Evolutionary conservation across 345 rosid genomes (phyloP).

Genomic region (Dipteronia sinensis): DNA sequence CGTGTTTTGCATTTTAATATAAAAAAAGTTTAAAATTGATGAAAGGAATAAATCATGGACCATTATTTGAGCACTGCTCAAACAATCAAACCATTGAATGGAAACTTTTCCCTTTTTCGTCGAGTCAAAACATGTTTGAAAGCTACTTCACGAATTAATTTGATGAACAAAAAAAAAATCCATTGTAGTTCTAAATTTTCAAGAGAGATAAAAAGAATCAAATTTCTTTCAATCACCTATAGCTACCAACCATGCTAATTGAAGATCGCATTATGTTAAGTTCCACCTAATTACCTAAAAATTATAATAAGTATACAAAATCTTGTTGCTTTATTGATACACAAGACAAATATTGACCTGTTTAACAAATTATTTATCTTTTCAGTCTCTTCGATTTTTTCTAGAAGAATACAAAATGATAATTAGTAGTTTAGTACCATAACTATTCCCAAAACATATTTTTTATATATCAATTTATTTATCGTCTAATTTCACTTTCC

Average conservation of each 20-base stretch:
- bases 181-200: not conserved
- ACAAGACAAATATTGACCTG: not conserved
- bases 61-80: not conserved
- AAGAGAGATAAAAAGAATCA: no score
- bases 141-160: not conserved
- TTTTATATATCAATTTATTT: no score
- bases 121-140: not conserved
- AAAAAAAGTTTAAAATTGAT: no score
- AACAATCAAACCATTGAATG: not conserved
- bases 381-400: not conserved
- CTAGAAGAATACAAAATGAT: not conserved
- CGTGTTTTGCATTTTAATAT: not conserved
- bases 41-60: not conserved
- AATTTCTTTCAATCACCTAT: not conserved
- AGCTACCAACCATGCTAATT: not conserved
- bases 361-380: not conserved
- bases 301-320: not conserved
- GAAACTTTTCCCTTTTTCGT: not conserved
- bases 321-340: not conserved
- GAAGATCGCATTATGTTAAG: not conserved
- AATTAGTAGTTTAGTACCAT: not conserved
- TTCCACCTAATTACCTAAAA: not conserved
- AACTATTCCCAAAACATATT: not conserved
- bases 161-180: no score
- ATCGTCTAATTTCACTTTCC: no score